Percentiles rank a stretch among this genome's conserved stretches.
Conservation (phyloP, 1,139 yeast genomes). For the Kodamaea sp. region DNA sequence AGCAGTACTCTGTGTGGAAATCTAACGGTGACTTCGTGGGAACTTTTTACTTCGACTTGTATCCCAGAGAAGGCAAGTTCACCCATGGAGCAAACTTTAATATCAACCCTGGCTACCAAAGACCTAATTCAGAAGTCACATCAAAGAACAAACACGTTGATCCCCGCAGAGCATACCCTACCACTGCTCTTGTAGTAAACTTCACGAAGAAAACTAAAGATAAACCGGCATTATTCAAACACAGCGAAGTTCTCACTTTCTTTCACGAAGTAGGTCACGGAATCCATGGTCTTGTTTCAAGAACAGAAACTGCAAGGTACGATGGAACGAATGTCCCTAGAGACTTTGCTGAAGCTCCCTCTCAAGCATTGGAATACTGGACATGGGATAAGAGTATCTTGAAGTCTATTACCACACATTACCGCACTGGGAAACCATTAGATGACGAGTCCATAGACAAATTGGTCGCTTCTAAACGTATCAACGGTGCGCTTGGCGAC, state of each 20-base stretch:
- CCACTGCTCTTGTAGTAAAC: constrained; percentile 80
- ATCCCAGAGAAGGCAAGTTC: constrained; percentile 84
- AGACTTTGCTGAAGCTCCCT: constrained; percentile 90
- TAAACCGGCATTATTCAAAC: constrained; percentile 77
- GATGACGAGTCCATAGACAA: constrained; percentile 60
- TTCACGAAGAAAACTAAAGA: constrained; percentile 73
- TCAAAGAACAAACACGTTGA: not conserved
- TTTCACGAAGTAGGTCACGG: constrained; percentile 94
- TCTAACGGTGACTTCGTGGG: constrained; percentile 65
- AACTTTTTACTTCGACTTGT: constrained; percentile 76
- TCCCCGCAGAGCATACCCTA: constrained; percentile 52
- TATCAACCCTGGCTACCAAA: constrained; percentile 56
- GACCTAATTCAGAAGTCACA: not conserved
- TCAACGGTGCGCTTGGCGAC: constrained; percentile 68
- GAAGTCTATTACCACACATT: constrained; percentile 63
- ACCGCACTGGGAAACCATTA: constrained; percentile 58
- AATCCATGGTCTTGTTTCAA: constrained; percentile 73
- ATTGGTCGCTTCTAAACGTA: constrained; percentile 67
- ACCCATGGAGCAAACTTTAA: constrained; percentile 87
- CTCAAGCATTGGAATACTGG: constrained; percentile 89
- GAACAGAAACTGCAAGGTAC: constrained; percentile 63
- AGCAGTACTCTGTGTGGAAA: constrained; percentile 68
- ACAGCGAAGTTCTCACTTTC: constrained; percentile 76
- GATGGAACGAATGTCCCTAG: constrained; percentile 77
- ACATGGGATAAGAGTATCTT: constrained; percentile 74